Evolutionary conservation across 139 green algal genomes (phyloP), one percentile per base, ranked within the genome.

Genomic region (Helicosporidium sp.): DNA sequence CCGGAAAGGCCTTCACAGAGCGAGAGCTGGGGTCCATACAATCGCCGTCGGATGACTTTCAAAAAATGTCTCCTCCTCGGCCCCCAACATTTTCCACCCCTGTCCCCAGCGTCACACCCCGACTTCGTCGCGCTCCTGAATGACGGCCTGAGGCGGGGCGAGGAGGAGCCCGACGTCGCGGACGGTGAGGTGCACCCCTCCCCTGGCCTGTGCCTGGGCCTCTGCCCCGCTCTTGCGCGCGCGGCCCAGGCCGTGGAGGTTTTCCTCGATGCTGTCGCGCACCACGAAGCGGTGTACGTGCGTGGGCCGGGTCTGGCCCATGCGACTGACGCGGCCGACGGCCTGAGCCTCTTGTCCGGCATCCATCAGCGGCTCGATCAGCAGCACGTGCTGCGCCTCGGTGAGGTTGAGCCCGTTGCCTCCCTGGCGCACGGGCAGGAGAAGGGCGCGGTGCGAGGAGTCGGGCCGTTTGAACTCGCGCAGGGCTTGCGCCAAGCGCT

Each of bases 341-440:
- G 72, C 76, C 58, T 85, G 78, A 27, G 66, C 60, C 41, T 70
- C 57, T 5, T 49, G 43, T 5, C 37, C 62, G 3, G 73, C 70
- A 28, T 80, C 60, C 10, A 77, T 47, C 39, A 77, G 54, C 16
- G 76, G 77, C 60, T 87, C 74, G n/a, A 83, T 51, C 31, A 93
- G 47, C 35, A 90, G 43, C 49, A 91, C 82, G 45, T 93, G 82
- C 61, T 81, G 68, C 6, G 82, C 82, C 56, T 85, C 76, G 43
- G 66, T 77, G 23, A 93, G 49, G 64, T 87, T 92, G 0, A 93
- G 68, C 1, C 72, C 76, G 23, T 74, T 72, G 18, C 52, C 75
- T 5, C 75, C 81, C 37, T 82, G 69, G 39, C 67, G 66, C 16
- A 82, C 34, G n/a, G 78, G 61, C 57, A 90, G 61, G 58, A 92